Evolutionary conservation across 1,139 yeast species (phyloP).

Genomic region (Geotrichum histeridarum): DNA sequence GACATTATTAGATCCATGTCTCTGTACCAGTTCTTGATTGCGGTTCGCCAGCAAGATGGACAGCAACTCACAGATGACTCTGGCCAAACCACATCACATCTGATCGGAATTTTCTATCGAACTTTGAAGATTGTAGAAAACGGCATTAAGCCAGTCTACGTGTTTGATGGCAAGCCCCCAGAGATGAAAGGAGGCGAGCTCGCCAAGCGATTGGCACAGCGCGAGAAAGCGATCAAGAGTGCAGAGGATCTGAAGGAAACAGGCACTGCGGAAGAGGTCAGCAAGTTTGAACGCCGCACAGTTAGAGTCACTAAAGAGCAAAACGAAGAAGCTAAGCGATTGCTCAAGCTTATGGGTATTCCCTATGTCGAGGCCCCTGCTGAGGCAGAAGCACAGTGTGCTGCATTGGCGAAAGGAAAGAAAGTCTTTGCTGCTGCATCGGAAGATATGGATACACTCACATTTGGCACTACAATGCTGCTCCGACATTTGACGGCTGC

Average conservation of each 20-base stretch:
- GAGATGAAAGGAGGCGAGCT: conserved; percentile 88
- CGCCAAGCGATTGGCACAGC: conserved; percentile 71
- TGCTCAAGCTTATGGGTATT: conserved; percentile 84
- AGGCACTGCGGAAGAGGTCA: conserved; percentile 71
- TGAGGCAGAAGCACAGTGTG: conserved; percentile 99
- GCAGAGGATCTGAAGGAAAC: conserved; percentile 71
- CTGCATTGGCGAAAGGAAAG: conserved; percentile 80
- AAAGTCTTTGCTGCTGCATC: conserved; percentile 93
- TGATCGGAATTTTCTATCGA: conserved; percentile 93
- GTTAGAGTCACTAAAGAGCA: conserved; percentile 86
- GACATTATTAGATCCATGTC: conserved; percentile 68
- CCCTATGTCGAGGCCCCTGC: conserved; percentile 93
- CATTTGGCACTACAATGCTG: conserved; percentile 79
- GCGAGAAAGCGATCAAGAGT: conserved; percentile 78
- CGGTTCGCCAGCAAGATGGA: conserved; percentile 97
- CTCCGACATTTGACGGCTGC: conserved; percentile 88
- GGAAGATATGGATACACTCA: conserved; percentile 97
- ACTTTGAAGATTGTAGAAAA: conserved; percentile 83
- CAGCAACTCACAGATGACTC: conserved; percentile 79
- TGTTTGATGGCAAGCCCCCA: conserved; percentile 95
- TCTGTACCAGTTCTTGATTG: conserved; percentile 86
- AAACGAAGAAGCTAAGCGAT: conserved; percentile 83
- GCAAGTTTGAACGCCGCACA: conserved; percentile 76
- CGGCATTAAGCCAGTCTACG: conserved; percentile 93
- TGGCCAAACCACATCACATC: conserved; percentile 89